These are phyloP conservation scores for Bretschneidera sinensis DNA, from an alignment of 345 rosid species.

Conservation along the genomic window DNA sequence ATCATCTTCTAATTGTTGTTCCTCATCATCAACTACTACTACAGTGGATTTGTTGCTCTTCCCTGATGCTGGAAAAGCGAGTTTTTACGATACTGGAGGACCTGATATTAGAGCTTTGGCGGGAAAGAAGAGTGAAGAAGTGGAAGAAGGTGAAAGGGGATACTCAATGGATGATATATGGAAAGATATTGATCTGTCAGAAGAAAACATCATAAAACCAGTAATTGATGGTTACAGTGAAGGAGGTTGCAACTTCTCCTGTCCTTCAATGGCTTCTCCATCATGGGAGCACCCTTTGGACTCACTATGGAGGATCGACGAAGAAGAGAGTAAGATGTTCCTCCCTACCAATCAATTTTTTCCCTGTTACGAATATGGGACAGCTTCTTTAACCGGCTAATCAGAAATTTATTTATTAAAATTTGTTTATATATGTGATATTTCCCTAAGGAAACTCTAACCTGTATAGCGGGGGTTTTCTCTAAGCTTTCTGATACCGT, in stretches of 20 bases:
- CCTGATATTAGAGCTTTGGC: slow-evolving; percentile 17
- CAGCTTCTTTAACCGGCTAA: slow-evolving; percentile 40
- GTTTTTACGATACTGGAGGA: slow-evolving; percentile 87
- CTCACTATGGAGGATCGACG: slow-evolving; percentile 65
- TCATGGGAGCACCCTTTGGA: slow-evolving; percentile 56
- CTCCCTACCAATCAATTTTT: slow-evolving; percentile 35
- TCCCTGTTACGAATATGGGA: slow-evolving; percentile 38
- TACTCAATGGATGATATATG: slow-evolving; percentile 83
- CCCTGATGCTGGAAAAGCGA: slow-evolving; percentile 44
- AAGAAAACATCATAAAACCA: slow-evolving; percentile 45
- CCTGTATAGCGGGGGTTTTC: slow-evolving; percentile 34
- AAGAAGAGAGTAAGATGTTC: slow-evolving; percentile 56
- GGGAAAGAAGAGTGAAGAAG: slow-evolving; percentile 30
- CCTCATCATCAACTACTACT: slow-evolving; percentile 48
- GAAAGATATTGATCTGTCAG: slow-evolving; percentile 70
- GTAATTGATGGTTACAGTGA: slow-evolving; percentile 43
- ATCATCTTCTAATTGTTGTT: slow-evolving; percentile 45
- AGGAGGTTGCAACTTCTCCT: slow-evolving; percentile 36
- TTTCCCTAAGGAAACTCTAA: slow-evolving; percentile 32
- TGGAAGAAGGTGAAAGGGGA: slow-evolving; percentile 39
- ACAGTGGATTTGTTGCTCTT: slow-evolving; percentile 40
- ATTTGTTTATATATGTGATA: slow-evolving; percentile 37
- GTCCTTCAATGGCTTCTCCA: slow-evolving; percentile 50
- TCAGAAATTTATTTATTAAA: slow-evolving; percentile 50
- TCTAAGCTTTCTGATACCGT: slow-evolving; percentile 25